Base-by-base conservation (phyloP, 352 stramenopile genomes). In the Plasmopara viticola region DNA sequence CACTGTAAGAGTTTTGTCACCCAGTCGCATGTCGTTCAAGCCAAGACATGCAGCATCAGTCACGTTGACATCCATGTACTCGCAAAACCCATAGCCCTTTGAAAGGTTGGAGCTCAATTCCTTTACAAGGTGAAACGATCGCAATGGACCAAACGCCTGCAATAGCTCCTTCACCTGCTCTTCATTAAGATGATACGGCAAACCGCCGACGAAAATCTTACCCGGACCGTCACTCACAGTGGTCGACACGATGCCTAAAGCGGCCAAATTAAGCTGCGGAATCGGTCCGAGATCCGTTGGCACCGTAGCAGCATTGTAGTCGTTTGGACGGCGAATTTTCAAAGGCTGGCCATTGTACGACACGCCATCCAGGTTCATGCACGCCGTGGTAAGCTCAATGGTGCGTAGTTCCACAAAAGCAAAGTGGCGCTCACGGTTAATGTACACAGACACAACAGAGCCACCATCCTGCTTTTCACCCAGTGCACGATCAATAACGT, bases 31-130 rank as follows among this genome's bases (percentile, higher is more conserved):
- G 41, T 96, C 94, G 66, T 99, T 98, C 18, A 99, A 70, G 9
- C 95, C 95, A 18, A 96, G 69, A 33, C 94, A 95, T 7, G 95
- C 95, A 9, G 90, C 77, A 48, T 96, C 81, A 13, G 94, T 98
- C 18, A 97, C 77, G 30, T 56, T 78, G 18, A 81, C 67, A 65
- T 98, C 93, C 44, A 90, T 67, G 74, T 98, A 99, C 67, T 99
- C 95, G 39, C 96, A 97, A 72, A 99, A 99, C 28, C 86, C 96
- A 70, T 99, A 99, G 51, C 97, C 97, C 70, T 98, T 98, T 18
- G 80, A 97, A 28, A 89, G 66, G 47, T 92, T 95, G 0, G 80
- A 84, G 37, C 85, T 88, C 17, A 92, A 65, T 45, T 97, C 89
- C 61, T 97, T 98, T 38, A 99, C 94, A 40, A 99, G 78, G 62